phyloP scores from a whole-genome alignment of 768 basidiomycete species.

The Suillus subaureus region DNA sequence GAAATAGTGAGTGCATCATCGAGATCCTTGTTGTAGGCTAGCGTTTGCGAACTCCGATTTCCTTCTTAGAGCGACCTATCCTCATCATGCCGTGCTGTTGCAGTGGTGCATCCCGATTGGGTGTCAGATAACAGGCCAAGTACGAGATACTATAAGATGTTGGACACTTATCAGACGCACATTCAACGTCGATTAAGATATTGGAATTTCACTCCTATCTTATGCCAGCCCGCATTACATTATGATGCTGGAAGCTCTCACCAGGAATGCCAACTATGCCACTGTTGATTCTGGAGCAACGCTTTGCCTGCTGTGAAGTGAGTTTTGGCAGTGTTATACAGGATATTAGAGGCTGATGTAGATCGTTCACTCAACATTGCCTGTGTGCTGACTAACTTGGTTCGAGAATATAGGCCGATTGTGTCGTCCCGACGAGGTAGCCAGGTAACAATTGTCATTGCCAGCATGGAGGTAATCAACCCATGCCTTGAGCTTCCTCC shows the following conservation, averaged over 20 bases:
- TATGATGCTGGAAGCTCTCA: slow-evolving; percentile 25
- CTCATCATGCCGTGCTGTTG: no score
- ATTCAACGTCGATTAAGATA: not conserved
- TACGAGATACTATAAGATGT: slow-evolving; percentile 25
- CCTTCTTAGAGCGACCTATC: no score
- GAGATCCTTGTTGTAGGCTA: no score
- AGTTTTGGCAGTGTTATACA: not conserved
- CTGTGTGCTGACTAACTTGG: slow-evolving; percentile 47
- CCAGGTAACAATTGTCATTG: slow-evolving; percentile 18
- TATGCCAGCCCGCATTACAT: slow-evolving; percentile 35
- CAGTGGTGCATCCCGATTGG: slow-evolving; percentile 12
- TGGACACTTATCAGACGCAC: slow-evolving; percentile 19
- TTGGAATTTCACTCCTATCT: slow-evolving; percentile 36
- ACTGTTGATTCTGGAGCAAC: slow-evolving; percentile 30
- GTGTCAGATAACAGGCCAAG: slow-evolving; percentile 23
- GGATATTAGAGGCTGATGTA: not conserved
- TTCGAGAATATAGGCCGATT: slow-evolving; percentile 56
- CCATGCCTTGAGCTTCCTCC: slow-evolving; percentile 19
- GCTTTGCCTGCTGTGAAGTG: slow-evolving; percentile 11
- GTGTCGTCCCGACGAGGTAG: slow-evolving; percentile 52
- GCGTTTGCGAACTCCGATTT: no score
- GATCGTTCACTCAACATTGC: slow-evolving; percentile 6
- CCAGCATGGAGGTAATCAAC: slow-evolving; percentile 19
- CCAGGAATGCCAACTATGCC: slow-evolving; percentile 43
- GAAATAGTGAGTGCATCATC: no score